Conservation (phyloP, 805 yeast species). For the Cyberlindnera nakhonratchasimensis region DNA sequence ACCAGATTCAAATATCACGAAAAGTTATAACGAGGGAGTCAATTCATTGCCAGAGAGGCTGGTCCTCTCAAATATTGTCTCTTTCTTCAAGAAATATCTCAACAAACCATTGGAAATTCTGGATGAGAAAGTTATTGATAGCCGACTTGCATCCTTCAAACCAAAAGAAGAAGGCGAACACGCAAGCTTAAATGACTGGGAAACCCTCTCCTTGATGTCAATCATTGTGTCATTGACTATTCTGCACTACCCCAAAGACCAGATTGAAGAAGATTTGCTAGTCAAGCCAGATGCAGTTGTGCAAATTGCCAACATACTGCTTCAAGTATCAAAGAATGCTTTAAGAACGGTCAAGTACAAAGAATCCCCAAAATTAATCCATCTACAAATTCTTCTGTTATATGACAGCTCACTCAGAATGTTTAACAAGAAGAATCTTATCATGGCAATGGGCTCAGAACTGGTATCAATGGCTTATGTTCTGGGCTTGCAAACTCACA, state of each 20-base stretch:
- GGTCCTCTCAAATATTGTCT: slow-evolving; percentile 2
- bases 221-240: slow-evolving; percentile 19
- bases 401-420: slow-evolving; percentile 16
- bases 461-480: slow-evolving; percentile 24
- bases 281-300: slow-evolving; percentile 9
- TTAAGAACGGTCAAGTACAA: slow-evolving; percentile 18
- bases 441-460: slow-evolving; percentile 21
- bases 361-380: slow-evolving; percentile 19
- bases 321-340: slow-evolving; percentile 20
- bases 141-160: slow-evolving; percentile 4
- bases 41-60: slow-evolving; percentile 8
- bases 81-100: slow-evolving; percentile 14
- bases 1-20: background rate
- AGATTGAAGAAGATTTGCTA: slow-evolving; percentile 8
- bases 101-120: slow-evolving; percentile 18
- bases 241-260: slow-evolving; percentile 15
- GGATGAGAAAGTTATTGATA: slow-evolving; percentile 12
- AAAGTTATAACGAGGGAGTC: slow-evolving; percentile 4
- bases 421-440: slow-evolving; percentile 18
- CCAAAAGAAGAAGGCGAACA: background rate
- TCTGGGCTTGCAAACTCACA: slow-evolving; percentile 20
- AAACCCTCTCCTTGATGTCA: slow-evolving; percentile 16
- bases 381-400: slow-evolving; percentile 21
- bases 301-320: slow-evolving; percentile 13
- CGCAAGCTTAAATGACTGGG: slow-evolving; percentile 15